phyloP scores from a whole-genome alignment of 371 early-diverging fungal species.

The Edhazardia aedis region DNA sequence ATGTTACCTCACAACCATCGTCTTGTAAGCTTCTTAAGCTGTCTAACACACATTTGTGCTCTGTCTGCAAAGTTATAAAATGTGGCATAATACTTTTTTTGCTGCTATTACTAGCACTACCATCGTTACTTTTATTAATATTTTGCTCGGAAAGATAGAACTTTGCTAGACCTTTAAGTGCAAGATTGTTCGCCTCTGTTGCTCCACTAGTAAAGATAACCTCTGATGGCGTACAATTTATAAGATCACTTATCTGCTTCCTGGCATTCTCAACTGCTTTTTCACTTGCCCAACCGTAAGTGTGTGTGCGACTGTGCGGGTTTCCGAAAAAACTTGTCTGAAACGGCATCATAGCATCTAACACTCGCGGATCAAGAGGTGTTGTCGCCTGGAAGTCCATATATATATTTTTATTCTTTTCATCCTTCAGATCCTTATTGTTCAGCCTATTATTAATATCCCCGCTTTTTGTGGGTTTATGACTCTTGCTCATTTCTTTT shows the following conservation, averaged over 20 bases:
- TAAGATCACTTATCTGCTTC: slow-evolving; percentile 63
- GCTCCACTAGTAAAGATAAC: slow-evolving; percentile 93
- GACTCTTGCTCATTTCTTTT: too few relatives aligned
- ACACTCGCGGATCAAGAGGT: slow-evolving; percentile 79
- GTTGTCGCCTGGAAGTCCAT: slow-evolving; percentile 87
- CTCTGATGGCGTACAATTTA: slow-evolving; percentile 84
- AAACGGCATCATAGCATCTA: slow-evolving; percentile 87
- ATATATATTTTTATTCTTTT: slow-evolving; percentile 52
- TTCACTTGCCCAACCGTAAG: slow-evolving; percentile 92
- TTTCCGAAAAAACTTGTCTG: slow-evolving; percentile 78
- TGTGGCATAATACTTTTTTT: slow-evolving; percentile 50
- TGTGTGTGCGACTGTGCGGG: slow-evolving; percentile 87
- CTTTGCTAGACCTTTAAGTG: slow-evolving; percentile 78
- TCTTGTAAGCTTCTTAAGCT: slow-evolving; percentile 84
- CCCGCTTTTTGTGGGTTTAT: too few relatives aligned
- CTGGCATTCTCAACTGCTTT: slow-evolving; percentile 72
- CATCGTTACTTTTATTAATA: slow-evolving; percentile 45
- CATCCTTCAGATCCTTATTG: too few relatives aligned
- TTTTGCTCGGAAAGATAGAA: slow-evolving; percentile 53
- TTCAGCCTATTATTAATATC: too few relatives aligned
- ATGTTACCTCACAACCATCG: slow-evolving; percentile 79
- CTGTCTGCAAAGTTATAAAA: slow-evolving; percentile 88
- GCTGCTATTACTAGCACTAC: slow-evolving; percentile 59
- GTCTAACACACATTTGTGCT: slow-evolving; percentile 95
- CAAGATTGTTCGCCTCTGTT: slow-evolving; percentile 89